Base-by-base conservation (phyloP, 768 basidiomycete genomes). In the Phylloporus sp. region DNA sequence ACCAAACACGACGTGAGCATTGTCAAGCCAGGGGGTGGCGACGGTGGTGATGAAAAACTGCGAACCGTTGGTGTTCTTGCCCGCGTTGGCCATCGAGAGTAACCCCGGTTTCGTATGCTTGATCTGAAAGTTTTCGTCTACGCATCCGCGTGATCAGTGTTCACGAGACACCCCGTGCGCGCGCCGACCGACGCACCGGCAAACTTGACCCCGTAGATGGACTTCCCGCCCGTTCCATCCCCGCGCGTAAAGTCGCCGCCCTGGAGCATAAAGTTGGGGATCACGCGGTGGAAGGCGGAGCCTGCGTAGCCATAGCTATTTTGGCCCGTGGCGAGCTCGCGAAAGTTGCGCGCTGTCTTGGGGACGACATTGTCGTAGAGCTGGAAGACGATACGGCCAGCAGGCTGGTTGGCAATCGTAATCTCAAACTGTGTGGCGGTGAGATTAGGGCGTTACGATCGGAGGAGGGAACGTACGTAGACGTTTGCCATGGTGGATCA, bases 21-120 rank as follows among this genome's bases (percentile, higher is more conserved):
- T 18, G n/a, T 55, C 44, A 11, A 55, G 54, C 54, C 54, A 56
- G 28, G 11, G 1, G 0, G 87, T 87, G 27, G 70, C 67, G 46
- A 81, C 82, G 32, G 90, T 93, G 53, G 87, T 90, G 72, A 94
- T 82, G 76, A 95, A 93, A 79, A 94, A 93, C 66, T 91, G 86
- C 15, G 79, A 87, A 13, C 87, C 90, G 61, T 94, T 94, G 54
- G 91, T 93, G 72, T 90, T 82, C 62, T 67, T 69, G 26, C 84
- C 85, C 6, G 83, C 78, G 60, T 93, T 92, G 20, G 90, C 90
- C 83, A 87, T 87, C 42, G 84, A 85, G 32, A 88, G 71, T 38
- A 84, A 62, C 42, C 80, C 80, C 20, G 74, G 76, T 60, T 82
- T 84, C 49, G 67, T 75, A 75, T 96, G 93, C 68, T 80, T 83